phyloP scores from a whole-genome alignment of 106 monocot species.

The Alisma plantagoaquatica region DNA sequence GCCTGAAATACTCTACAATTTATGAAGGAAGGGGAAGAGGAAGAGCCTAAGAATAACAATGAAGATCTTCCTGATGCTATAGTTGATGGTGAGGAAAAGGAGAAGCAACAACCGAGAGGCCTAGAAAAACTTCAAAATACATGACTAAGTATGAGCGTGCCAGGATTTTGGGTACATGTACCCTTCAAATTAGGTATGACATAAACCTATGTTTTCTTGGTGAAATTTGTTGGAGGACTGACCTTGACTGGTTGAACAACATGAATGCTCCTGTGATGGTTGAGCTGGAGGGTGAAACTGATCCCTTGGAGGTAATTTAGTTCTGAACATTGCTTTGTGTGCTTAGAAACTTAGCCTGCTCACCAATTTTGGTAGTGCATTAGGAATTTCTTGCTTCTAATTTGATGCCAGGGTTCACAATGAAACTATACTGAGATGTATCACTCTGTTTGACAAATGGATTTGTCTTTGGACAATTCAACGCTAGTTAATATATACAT shows the following conservation, averaged over 20 bases:
- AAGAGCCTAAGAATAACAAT: constrained; percentile 55
- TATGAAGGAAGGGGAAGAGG: constrained; percentile 75
- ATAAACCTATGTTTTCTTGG: neutral
- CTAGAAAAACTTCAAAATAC: constrained; percentile 65
- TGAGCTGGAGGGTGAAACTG: constrained; percentile 77
- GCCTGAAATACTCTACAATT: neutral
- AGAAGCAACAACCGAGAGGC: constrained; percentile 21
- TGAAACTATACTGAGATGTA: neutral
- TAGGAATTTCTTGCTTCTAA: neutral
- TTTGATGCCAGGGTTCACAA: neutral
- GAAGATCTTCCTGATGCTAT: constrained; percentile 63
- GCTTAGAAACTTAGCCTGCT: neutral
- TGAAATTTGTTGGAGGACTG: neutral
- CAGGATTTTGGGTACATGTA: constrained; percentile 69
- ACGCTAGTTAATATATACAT: too few relatives aligned
- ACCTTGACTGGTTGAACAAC: constrained; percentile 21
- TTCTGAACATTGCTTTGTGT: neutral
- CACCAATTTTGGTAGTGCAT: too few relatives aligned
- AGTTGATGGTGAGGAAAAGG: constrained; percentile 21
- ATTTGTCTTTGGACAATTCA: too few relatives aligned
- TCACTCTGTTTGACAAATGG: neutral
- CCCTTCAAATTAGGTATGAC: constrained; percentile 59
- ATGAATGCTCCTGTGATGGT: constrained; percentile 91
- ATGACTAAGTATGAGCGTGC: constrained; percentile 84
- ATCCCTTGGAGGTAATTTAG: constrained; percentile 47